These are phyloP conservation scores for Alternaria burnsii DNA, from an alignment of 2,329 filamentous ascomycete genomes.

Conservation along the genomic window DNA sequence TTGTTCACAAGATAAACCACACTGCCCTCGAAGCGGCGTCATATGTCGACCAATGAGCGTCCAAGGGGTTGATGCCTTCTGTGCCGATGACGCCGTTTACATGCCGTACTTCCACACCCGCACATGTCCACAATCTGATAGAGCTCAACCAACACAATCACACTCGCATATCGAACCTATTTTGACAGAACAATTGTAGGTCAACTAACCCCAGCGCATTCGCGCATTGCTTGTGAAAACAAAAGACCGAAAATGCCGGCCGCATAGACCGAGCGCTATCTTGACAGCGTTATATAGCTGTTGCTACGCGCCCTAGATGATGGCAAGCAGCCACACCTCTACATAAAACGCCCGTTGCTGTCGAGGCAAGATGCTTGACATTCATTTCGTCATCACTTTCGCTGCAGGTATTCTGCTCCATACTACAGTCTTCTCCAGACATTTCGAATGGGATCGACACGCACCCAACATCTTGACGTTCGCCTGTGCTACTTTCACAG, in stretches of 20 bases:
- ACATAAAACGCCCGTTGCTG: not conserved
- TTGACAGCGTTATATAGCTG: not conserved
- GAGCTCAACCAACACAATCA: too few relatives aligned
- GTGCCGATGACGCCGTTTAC: not conserved
- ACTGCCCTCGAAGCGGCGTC: not conserved
- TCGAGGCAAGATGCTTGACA: not conserved
- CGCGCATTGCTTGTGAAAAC: not conserved
- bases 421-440: slow-evolving; percentile 8
- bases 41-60: not conserved
- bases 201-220: not conserved
- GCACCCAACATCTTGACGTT: not conserved
- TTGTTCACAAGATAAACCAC: slow-evolving; percentile 28
- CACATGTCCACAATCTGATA: not conserved
- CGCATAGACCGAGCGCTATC: not conserved
- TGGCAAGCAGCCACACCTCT: not conserved
- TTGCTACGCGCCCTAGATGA: not conserved
- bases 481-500: not conserved
- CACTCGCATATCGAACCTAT: too few relatives aligned
- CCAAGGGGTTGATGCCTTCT: not conserved
- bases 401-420: slow-evolving; percentile 10
- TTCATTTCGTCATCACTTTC: not conserved
- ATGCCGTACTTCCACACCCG: not conserved
- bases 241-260: slow-evolving; percentile 3
- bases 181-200: not conserved
- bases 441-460: slow-evolving; percentile 18